Evolutionary conservation across 768 basidiomycete genomes (phyloP).

Genomic region (Auricularia sp.): DNA sequence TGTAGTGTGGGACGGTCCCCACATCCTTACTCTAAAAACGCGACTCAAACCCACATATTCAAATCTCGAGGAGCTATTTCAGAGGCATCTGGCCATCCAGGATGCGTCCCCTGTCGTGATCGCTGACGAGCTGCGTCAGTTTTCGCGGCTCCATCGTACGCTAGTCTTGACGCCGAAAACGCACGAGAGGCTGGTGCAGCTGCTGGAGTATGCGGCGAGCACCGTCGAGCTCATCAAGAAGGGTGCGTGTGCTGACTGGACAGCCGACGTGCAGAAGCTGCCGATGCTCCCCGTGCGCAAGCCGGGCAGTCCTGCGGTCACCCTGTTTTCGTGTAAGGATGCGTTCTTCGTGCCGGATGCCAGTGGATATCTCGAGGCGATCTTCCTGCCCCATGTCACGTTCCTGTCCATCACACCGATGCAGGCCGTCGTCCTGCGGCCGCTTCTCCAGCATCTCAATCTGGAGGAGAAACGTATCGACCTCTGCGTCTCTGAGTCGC

Average conservation of each 20-base stretch:
- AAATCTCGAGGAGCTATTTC: conserved; percentile 11
- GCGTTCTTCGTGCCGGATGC: not conserved
- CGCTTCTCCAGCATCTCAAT: not conserved
- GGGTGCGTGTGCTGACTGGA: not conserved
- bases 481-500: not conserved
- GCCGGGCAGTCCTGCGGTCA: not conserved
- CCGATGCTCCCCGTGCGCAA: not conserved
- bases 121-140: conserved; percentile 10
- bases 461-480: not conserved
- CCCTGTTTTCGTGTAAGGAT: not conserved
- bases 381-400: not conserved
- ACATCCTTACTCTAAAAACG: conserved; percentile 12
- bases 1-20: conserved; percentile 15
- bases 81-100: conserved; percentile 9
- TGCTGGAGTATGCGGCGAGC: not conserved
- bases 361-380: not conserved
- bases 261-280: not conserved
- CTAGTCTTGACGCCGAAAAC: not conserved
- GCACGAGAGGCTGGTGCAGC: not conserved
- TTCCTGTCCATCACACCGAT: not conserved
- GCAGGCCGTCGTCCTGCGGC: not conserved
- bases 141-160: not conserved
- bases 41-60: conserved; percentile 11
- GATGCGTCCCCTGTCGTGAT: conserved; percentile 11
- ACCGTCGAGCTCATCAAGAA: not conserved